Conservation (phyloP, 306 rosid genomes). For the Vigna trinervia region DNA sequence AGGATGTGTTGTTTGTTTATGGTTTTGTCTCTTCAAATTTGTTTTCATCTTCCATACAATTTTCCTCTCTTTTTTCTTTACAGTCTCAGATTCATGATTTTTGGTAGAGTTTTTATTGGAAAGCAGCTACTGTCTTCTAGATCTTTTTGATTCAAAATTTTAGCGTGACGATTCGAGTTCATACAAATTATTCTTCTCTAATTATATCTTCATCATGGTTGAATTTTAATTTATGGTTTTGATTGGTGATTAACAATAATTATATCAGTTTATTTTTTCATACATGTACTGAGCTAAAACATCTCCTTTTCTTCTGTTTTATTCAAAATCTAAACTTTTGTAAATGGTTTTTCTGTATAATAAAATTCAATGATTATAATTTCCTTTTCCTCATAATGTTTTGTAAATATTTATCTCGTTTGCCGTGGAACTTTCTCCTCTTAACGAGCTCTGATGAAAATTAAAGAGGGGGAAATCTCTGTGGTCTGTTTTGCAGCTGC, state of each 20-base stretch:
- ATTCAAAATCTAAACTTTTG: not conserved
- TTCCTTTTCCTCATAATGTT: not conserved
- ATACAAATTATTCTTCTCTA: constrained; percentile 2
- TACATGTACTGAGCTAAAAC: not conserved
- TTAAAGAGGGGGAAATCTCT: not conserved
- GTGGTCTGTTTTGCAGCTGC: not conserved
- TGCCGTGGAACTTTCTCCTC: constrained; percentile 7
- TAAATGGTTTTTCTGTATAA: constrained; percentile 7
- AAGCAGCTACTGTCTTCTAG: not conserved
- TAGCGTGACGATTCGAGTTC: not conserved
- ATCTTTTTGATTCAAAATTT: constrained; percentile 30
- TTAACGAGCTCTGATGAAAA: not conserved
- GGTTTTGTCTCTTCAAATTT: not conserved
- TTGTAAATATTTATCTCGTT: not conserved
- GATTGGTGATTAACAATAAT: not conserved
- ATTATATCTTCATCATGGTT: not conserved
- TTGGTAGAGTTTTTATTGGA: not conserved
- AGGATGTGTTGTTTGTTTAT: not conserved
- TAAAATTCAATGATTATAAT: not conserved
- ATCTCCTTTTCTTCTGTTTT: not conserved
- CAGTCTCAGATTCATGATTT: not conserved
- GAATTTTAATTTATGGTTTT: not conserved
- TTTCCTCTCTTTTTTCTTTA: not conserved
- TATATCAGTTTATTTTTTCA: not conserved
- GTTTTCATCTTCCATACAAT: not conserved